Evolutionary conservation across 768 basidiomycete species (phyloP), one percentile per base, ranked within the genome.

Genomic region (Amylocystis lapponica): DNA sequence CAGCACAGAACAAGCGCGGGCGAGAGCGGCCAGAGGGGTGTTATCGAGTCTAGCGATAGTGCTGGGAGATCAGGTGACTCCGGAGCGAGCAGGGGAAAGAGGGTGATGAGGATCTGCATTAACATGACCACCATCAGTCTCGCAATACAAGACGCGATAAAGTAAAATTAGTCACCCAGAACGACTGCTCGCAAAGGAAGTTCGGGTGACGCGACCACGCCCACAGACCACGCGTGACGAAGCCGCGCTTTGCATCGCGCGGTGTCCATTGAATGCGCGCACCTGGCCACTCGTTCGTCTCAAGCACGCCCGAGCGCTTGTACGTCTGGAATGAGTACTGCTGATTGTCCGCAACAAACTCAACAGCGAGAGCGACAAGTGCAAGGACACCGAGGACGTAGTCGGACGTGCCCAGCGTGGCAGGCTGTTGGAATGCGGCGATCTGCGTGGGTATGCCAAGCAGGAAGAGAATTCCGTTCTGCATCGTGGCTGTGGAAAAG

Each of bases 201-300:
- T 98, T 98, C 27, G 95, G 93, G 62, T 98, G 95, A 13, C 95
- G 71, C 2, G 78, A 80, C 71, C 81, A 94, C 2, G 78, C 75
- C 87, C 88, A 98, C 6, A 97, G 62, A 3, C 94, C 94, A 16
- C 74, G 71, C 0, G 91, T 90, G 20, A 83, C 65, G 60, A 97
- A 97, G 0, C 95, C 95, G 10, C 93, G 72, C 48, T 80, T 67
- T 1, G 72, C 76, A 61, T 90, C 86, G 16, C 72, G 74, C 16
- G 75, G 68, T 1, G 78, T 79, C 76, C 84, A 86, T 5, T 66
- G 46, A n/a, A 88, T 72, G 20, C 77, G 70, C 3, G 85, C 75
- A 7, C 79, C 78, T 19, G 67, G 64, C 83, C 87, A 85, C 9
- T 87, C 67, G 45, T 74, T 76, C 17, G 60, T 55, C 38, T 65